Conservation (phyloP, 1,284 basidiomycete genomes). For the Austroboletus olivaceoglutinosus region DNA sequence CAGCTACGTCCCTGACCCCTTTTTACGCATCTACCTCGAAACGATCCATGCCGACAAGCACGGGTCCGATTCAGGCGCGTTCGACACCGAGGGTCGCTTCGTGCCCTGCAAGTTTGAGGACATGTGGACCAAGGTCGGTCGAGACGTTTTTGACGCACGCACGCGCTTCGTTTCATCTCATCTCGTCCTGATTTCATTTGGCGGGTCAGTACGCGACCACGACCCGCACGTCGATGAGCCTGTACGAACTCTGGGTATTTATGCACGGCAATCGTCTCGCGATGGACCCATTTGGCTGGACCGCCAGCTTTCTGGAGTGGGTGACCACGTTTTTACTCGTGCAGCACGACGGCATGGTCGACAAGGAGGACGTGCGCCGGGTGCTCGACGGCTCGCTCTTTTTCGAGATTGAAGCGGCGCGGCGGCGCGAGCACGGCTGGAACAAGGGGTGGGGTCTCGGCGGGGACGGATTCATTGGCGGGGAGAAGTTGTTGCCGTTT, state of each 20-base stretch:
- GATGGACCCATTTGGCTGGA: conserved; percentile 38
- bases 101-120: conserved; percentile 41
- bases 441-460: conserved; percentile 32
- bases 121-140: conserved; percentile 39
- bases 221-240: conserved; percentile 24
- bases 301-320: conserved; percentile 36
- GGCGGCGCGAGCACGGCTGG: conserved; percentile 22
- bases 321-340: conserved; percentile 26
- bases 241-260: conserved; percentile 29
- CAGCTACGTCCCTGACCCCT: conserved; percentile 38
- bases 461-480: conserved; percentile 31
- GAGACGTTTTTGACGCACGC: too few relatives aligned
- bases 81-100: conserved; percentile 45
- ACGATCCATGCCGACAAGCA: conserved; percentile 47
- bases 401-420: conserved; percentile 24
- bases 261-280: conserved; percentile 34
- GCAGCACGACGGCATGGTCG: conserved; percentile 25
- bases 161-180: too few relatives aligned
- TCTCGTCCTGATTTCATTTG: too few relatives aligned
- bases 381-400: conserved; percentile 31
- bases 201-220: conserved; percentile 15
- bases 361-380: conserved; percentile 31
- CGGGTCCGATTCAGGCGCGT: conserved; percentile 45
- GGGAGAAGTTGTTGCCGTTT: conserved; percentile 30
- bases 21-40: conserved; percentile 41